phyloP scores from a whole-genome alignment of 2,329 filamentous ascomycete species.

The Colletotrichum chlorophyti region DNA sequence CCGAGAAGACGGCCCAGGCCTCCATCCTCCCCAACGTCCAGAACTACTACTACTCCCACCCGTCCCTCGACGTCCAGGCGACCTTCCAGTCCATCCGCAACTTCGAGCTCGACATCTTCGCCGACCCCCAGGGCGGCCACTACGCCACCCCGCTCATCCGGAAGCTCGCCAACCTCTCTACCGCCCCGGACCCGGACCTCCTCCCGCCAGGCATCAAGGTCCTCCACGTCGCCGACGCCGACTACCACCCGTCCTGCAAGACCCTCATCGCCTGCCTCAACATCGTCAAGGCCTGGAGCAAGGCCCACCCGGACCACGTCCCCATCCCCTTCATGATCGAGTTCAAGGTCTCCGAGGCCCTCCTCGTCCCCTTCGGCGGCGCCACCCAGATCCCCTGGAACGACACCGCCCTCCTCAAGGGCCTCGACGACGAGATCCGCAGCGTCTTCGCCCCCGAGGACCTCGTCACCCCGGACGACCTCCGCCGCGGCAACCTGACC shows the following conservation, averaged over 20 bases:
- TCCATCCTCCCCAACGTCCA: conserved; percentile 42
- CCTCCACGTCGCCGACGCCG: conserved; percentile 56
- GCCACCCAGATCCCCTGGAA: conserved; percentile 51
- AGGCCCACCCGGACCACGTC: conserved; percentile 48
- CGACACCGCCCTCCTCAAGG: conserved; percentile 45
- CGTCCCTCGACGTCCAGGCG: conserved; percentile 50
- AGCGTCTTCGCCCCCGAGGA: conserved; percentile 45
- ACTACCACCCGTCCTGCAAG: conserved; percentile 52
- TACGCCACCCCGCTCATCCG: conserved; percentile 53
- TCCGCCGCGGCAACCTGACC: conserved; percentile 46
- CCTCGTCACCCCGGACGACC: conserved; percentile 54
- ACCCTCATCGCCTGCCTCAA: conserved; percentile 52
- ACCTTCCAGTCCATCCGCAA: conserved; percentile 52
- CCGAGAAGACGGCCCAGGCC: conserved; percentile 48
- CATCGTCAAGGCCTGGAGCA: conserved; percentile 51
- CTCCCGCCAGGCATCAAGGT: conserved; percentile 53
- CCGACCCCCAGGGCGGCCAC: conserved; percentile 53
- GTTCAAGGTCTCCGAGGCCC: conserved; percentile 46
- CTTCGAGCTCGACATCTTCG: conserved; percentile 56
- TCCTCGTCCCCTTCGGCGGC: conserved; percentile 36
- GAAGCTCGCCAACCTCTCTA: conserved; percentile 44
- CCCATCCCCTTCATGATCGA: conserved; percentile 57
- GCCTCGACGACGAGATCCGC: conserved; percentile 54
- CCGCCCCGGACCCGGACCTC: conserved; percentile 45
- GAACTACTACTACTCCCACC: conserved; percentile 56